These are phyloP conservation scores for Sclerospora graminicola DNA, from an alignment of 352 stramenopile genomes.

Conservation along the genomic window DNA sequence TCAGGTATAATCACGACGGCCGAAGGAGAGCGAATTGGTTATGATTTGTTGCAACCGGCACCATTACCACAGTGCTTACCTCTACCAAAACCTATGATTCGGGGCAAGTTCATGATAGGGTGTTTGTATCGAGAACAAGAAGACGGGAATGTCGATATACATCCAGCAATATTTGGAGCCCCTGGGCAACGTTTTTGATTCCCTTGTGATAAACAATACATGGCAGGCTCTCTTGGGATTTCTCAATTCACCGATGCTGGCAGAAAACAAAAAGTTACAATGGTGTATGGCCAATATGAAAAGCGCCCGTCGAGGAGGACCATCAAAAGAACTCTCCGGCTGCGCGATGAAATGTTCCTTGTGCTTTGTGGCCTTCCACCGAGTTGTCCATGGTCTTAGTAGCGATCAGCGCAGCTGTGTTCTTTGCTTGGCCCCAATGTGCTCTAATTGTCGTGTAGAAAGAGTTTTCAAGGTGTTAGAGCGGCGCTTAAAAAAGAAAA, in stretches of 20 bases:
- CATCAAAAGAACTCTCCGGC: conserved; percentile 8
- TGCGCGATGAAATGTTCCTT: conserved; percentile 13
- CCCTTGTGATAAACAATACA: conserved; percentile 14
- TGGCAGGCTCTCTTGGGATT: conserved; percentile 21
- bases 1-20: conserved; percentile 26
- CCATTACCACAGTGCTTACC: conserved; percentile 20
- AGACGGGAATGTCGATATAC: conserved; percentile 23
- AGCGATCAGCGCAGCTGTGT: conserved; percentile 16
- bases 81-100: conserved; percentile 19
- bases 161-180: conserved; percentile 25
- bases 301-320: conserved; percentile 8
- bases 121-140: conserved; percentile 21
- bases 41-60: conserved; percentile 42
- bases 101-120: conserved; percentile 25
- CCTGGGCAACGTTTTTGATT: conserved; percentile 18
- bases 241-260: conserved; percentile 11
- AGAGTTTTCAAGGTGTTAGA: conserved; percentile 11
- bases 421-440: conserved; percentile 19
- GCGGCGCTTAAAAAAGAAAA: conserved; percentile 14
- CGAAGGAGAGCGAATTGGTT: conserved; percentile 35
- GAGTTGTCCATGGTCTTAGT: conserved; percentile 8
- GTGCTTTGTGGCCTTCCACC: conserved; percentile 12
- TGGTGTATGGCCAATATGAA: conserved; percentile 27
- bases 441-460: conserved; percentile 18
- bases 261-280: conserved; percentile 23